Conservation (phyloP, 1,284 basidiomycete species). For the Tetrapyrgos nigripes region DNA sequence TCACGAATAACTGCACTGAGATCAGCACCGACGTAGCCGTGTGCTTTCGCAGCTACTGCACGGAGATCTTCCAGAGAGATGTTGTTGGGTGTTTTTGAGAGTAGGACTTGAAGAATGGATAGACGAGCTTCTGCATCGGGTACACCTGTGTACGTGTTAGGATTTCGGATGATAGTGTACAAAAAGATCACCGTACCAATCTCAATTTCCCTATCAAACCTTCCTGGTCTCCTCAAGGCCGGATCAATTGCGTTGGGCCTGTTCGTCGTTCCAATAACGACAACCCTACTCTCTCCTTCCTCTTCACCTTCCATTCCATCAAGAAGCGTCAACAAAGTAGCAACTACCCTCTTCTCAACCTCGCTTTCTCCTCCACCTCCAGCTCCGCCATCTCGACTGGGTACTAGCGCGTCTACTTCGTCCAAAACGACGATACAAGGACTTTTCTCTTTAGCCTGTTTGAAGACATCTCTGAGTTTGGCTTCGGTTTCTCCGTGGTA, state of each 20-base stretch:
- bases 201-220: slow-evolving; percentile 97
- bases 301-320: slow-evolving; percentile 86
- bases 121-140: slow-evolving; percentile 86
- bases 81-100: slow-evolving; percentile 81
- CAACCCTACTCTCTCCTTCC: slow-evolving; percentile 65
- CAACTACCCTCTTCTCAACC: slow-evolving; percentile 95
- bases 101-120: slow-evolving; percentile 85
- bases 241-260: slow-evolving; percentile 98
- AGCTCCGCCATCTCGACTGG: slow-evolving; percentile 85
- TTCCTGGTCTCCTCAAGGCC: slow-evolving; percentile 90
- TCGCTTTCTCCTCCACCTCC: slow-evolving; percentile 89
- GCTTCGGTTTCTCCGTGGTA: slow-evolving; percentile 98
- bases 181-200: slow-evolving; percentile 67
- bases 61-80: slow-evolving; percentile 69
- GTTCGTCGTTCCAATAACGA: slow-evolving; percentile 98
- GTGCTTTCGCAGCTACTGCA: slow-evolving; percentile 79
- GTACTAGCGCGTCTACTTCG: slow-evolving; percentile 96
- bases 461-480: slow-evolving; percentile 88
- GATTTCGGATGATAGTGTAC: neutral
- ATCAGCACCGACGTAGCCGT: slow-evolving; percentile 98
- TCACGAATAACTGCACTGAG: slow-evolving; percentile 92
- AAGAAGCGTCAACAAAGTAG: slow-evolving; percentile 93
- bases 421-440: slow-evolving; percentile 96
- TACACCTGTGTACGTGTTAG: slow-evolving; percentile 69
- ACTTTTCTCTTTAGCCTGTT: slow-evolving; percentile 79